Conservation (phyloP, 2,329 filamentous ascomycete species). For the Colletotrichum liriopes region DNA sequence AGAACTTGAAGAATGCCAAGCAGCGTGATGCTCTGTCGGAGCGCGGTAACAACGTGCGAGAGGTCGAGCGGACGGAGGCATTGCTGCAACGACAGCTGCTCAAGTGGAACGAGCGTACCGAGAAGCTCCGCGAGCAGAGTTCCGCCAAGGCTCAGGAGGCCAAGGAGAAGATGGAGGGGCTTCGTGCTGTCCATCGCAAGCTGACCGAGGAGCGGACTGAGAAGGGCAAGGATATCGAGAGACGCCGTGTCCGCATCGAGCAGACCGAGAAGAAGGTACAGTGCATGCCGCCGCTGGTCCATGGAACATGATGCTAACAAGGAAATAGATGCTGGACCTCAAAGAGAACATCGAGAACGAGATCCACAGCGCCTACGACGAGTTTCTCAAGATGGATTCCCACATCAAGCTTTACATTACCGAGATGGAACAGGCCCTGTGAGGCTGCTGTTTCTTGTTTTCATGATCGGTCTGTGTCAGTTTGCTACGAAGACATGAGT, state of each 20-base stretch:
- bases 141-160: conserved; percentile 86
- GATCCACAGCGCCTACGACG: conserved; percentile 89
- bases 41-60: conserved; percentile 88
- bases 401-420: conserved; percentile 98
- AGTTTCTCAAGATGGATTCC: conserved; percentile 97
- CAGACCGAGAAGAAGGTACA: conserved; percentile 98
- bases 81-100: conserved; percentile 86
- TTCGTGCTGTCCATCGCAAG: conserved; percentile 83
- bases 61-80: conserved; percentile 90
- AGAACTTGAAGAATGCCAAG: conserved; percentile 82
- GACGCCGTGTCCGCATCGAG: conserved; percentile 92
- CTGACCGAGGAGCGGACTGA: conserved; percentile 88
- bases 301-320: conserved; percentile 39
- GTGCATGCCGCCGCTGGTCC: conserved; percentile 27
- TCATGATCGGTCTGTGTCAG: neutral
- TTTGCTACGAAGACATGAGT: conserved; percentile 40
- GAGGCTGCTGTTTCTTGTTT: neutral
- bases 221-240: conserved; percentile 93
- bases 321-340: conserved; percentile 90
- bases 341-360: conserved; percentile 98
- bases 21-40: conserved; percentile 92
- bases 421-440: conserved; percentile 95
- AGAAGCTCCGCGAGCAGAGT: conserved; percentile 85
- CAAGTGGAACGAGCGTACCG: conserved; percentile 90
- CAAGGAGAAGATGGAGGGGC: conserved; percentile 90